Base-by-base conservation (phyloP, 2,329 filamentous ascomycete species). In the Purpureocillium lavendulum region DNA sequence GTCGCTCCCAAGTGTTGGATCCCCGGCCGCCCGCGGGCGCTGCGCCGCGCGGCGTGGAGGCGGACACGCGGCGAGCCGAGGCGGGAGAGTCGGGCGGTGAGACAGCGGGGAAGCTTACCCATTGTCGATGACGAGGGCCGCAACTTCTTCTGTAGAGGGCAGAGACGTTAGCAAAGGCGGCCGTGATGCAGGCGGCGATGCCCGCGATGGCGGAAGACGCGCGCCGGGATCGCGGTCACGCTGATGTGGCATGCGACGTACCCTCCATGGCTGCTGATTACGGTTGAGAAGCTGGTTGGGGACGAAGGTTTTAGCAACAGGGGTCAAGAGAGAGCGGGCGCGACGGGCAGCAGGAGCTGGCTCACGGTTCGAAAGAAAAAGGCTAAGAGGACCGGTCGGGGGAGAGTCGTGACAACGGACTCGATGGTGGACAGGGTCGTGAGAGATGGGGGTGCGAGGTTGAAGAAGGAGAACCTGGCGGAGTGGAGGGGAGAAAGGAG, bases 81-180 rank as follows among this genome's bases (percentile, higher is more conserved):
- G 32, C 33, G 36, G 44, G 47, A 46, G 55, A 55, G 54, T 60
- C 58, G 55, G 35, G 35, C 35, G 56, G 56, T 60, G 59, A 62
- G 56, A 54, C 50, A 57, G 50, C 46, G 45, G 52, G 54, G 53
- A 60, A 72, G 76, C 89, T 87, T 90, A 98, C 92, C 92, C 92
- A 97, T 98, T 98, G 89, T 98, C 92, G 77, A 98, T 97, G 74
- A 98, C 92, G 87, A 98, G 89, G 73, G 92, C 92, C 72, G 92
- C 92, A 74, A 98, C 92, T 87, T 98, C 92, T 82, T 98, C 92
- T 97, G 67, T 71, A 73, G 50, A 48, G 47, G 49, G 56, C 48
- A 64, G 54, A 53, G 45, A 51, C 28, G 62, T 75, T 53, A 76
- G 74, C 59, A 47, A 58, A 41, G 35, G 37, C 21, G 44, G 39